Percentiles rank a stretch among this genome's conserved stretches.
phyloP scores from a whole-genome alignment of 2,329 filamentous ascomycete species.

The Arthrobotrys sinensis region DNA sequence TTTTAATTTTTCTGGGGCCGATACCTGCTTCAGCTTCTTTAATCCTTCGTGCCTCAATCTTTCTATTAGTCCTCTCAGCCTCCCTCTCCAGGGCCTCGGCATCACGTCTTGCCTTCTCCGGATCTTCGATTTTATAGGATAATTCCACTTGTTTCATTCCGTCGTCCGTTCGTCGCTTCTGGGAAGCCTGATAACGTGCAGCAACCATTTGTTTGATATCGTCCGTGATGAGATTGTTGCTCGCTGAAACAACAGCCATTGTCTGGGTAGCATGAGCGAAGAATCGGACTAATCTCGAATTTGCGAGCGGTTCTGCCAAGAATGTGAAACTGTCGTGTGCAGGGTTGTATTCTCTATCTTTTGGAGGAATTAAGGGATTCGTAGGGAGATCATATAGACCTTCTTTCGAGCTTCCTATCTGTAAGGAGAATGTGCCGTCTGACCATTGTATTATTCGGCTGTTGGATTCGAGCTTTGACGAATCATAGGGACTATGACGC shows the following conservation, averaged over 20 bases:
- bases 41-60: conserved; percentile 71
- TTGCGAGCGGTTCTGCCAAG: conserved; percentile 74
- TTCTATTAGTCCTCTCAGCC: conserved; percentile 69
- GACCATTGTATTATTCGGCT: conserved; percentile 78
- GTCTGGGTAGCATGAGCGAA: conserved; percentile 76
- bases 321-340: conserved; percentile 77
- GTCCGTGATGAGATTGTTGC: conserved; percentile 75
- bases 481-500: conserved; percentile 76
- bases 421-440: conserved; percentile 77
- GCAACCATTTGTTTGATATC: conserved; percentile 75
- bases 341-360: conserved; percentile 68
- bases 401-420: conserved; percentile 75
- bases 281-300: conserved; percentile 74
- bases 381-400: conserved; percentile 71
- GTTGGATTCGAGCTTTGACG: conserved; percentile 75
- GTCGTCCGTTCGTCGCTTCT: conserved; percentile 69
- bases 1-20: conserved; percentile 65
- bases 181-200: conserved; percentile 70
- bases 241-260: conserved; percentile 73
- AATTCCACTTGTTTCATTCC: conserved; percentile 58
- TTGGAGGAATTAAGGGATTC: conserved; percentile 67
- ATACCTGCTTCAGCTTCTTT: conserved; percentile 72
- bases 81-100: conserved; percentile 73
- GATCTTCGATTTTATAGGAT: conserved; percentile 68
- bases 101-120: conserved; percentile 74